Evolutionary conservation across 164 flowering plant genomes (phyloP).

Genomic region (Brasenia schreberi): DNA sequence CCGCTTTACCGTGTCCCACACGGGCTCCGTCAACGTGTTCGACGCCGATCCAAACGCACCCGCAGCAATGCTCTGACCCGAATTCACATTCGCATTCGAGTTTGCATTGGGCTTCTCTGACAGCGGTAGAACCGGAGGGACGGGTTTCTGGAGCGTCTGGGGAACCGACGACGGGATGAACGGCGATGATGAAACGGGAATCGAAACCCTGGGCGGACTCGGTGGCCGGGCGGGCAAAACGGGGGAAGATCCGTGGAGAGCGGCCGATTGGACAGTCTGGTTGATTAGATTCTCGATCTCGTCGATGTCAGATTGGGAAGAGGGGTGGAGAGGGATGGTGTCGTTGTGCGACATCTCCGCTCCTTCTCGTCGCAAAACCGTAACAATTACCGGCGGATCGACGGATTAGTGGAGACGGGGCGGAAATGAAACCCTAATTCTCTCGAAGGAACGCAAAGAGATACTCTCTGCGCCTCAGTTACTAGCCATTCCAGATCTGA

Average conservation of each 20-base stretch:
- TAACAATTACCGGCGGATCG: no score
- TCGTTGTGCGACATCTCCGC: constrained; percentile 50
- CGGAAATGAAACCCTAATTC: no score
- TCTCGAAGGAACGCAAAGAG: no score
- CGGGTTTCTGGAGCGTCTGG: constrained; percentile 19
- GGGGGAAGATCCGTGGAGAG: constrained; percentile 26
- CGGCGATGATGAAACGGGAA: constrained; percentile 73
- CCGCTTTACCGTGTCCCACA: constrained; percentile 93
- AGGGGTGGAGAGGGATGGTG: constrained; percentile 64
- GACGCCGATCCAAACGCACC: constrained; percentile 65
- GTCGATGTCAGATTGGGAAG: constrained; percentile 95
- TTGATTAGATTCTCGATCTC: constrained; percentile 92
- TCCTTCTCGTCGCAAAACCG: not conserved
- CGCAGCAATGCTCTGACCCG: constrained; percentile 13
- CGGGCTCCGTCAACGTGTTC: constrained; percentile 84
- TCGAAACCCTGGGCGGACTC: constrained; percentile 65
- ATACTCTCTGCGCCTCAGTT: no score
- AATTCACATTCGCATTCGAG: not conserved
- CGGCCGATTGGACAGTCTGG: constrained; percentile 39
- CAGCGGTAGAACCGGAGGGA: constrained; percentile 4
- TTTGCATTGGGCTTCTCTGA: not conserved
- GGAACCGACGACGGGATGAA: constrained; percentile 35
- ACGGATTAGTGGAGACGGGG: no score
- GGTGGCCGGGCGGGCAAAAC: constrained; percentile 74
- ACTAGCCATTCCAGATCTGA: no score